Evolutionary conservation across 2,329 filamentous ascomycete species (phyloP), one percentile per base, ranked within the genome.

Genomic region (Scleromitrula shiraiana): DNA sequence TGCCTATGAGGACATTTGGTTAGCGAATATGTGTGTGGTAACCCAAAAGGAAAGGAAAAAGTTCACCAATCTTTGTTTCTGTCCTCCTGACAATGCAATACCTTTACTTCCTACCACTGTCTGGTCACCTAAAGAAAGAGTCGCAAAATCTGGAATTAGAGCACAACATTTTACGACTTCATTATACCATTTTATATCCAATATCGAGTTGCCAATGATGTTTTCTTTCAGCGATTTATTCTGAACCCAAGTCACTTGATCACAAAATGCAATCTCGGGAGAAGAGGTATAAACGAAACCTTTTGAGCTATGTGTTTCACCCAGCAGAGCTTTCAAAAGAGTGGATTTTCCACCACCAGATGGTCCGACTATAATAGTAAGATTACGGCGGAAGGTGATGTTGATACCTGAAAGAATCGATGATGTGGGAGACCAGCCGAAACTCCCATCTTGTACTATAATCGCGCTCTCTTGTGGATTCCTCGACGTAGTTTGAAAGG

Each of bases 161-260:
- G 53, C 53, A 8, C 56, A 57, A 8, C 55, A 53, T 15, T 53
- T 40, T 2, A 61, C 15, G 3, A 60, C 53, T 22, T 50, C 49
- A 7, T 51, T 40, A 39, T 60, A 61, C 37, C 56, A 63, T 10
- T 46, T 46, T 12, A 52, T 50, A 23, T 67, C 58, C 26, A 51
- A 54, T 15, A 32, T 27, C 0, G 53, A 54, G n/a, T 49, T n/a
- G 3, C 45, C 49, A 24, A 40, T 27, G 20, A 51, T 49, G 10
- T 22, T 37, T 15, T 47, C 23, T 12, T 20, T 27, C 3, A 73
- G 57, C 0, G 65, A 66, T 2, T 54, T 61, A 46, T 73, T 73
- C 3, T 61, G 60, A 2, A 72, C 61, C 68, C 70, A 74, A 0
- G 70, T 65, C 0, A 58, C 60, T 48, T 74, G 71, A 36, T 66